Percentiles rank a stretch among this genome's conserved stretches.
Evolutionary conservation across 495 filamentous ascomycete species (phyloP).

Genomic region (Xylaria telfairii): DNA sequence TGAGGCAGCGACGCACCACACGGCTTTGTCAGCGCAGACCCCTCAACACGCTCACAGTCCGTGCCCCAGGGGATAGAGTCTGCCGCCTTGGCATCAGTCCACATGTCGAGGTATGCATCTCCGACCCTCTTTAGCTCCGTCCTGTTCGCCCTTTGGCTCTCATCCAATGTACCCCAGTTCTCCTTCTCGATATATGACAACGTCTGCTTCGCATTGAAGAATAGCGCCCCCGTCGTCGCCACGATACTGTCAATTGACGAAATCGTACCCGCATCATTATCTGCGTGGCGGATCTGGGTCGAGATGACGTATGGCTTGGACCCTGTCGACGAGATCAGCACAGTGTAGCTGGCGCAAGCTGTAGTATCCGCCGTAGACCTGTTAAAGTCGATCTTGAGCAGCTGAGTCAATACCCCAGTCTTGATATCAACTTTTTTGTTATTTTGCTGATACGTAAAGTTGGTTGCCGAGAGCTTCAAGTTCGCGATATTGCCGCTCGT

Average conservation of each 20-base stretch:
- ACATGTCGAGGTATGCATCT: conserved; percentile 58
- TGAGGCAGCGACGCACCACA: conserved; percentile 47
- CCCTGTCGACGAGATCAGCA: conserved; percentile 45
- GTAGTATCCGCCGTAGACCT: conserved; percentile 48
- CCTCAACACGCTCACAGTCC: conserved; percentile 55
- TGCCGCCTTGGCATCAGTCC: conserved; percentile 51
- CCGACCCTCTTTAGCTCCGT: conserved; percentile 50
- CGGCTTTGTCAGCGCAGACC: conserved; percentile 44
- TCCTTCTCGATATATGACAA: conserved; percentile 50
- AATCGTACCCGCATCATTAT: conserved; percentile 41
- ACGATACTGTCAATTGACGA: conserved; percentile 52
- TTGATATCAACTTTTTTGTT: conserved; percentile 46
- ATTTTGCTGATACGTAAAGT: conserved; percentile 52
- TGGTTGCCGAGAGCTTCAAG: conserved; percentile 38
- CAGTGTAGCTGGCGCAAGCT: conserved; percentile 52
- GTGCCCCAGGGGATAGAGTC: conserved; percentile 55
- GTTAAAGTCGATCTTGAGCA: conserved; percentile 47
- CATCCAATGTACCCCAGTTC: conserved; percentile 46
- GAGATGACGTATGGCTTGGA: conserved; percentile 50
- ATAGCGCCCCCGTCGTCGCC: conserved; percentile 53
- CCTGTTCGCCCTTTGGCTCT: conserved; percentile 35
- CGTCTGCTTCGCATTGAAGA: conserved; percentile 54
- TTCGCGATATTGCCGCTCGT: conserved; percentile 36
- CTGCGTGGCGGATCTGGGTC: conserved; percentile 51
- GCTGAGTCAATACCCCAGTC: conserved; percentile 41